Conservation (phyloP, 163 green algal genomes). For the Scenedesmus sp. region DNA sequence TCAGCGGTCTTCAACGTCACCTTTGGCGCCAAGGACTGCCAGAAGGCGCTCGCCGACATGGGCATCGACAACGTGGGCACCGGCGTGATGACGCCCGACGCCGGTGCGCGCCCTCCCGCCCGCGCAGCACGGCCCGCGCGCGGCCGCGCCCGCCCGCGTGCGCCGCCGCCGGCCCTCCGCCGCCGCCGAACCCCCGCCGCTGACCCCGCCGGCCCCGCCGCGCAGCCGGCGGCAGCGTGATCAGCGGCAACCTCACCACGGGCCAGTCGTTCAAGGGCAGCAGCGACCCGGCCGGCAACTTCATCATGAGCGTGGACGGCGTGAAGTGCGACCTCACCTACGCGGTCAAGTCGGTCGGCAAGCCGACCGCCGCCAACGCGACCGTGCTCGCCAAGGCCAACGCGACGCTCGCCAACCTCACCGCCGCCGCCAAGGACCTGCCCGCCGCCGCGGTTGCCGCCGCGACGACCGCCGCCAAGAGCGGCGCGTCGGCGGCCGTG, state of each 20-base stretch:
- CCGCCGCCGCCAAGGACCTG: background rate
- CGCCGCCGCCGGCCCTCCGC: no score
- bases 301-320: conserved; percentile 4
- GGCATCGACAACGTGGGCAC: background rate
- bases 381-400: background rate
- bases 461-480: background rate
- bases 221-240: background rate
- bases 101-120: background rate
- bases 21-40: background rate
- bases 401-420: background rate
- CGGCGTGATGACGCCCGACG: background rate
- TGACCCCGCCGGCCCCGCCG: no score
- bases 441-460: background rate
- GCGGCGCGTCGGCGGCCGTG: background rate
- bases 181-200: no score
- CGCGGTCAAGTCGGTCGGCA: background rate
- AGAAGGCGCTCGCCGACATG: background rate
- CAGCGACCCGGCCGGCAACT: background rate
- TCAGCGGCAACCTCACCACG: background rate
- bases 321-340: conserved; percentile 23
- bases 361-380: background rate
- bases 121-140: background rate
- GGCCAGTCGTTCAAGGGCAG: conserved; percentile 4
- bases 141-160: no score
- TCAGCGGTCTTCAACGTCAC: background rate